Base-by-base conservation (phyloP, 1,284 basidiomycete genomes). In the Cutaneotrichosporon sp. region DNA sequence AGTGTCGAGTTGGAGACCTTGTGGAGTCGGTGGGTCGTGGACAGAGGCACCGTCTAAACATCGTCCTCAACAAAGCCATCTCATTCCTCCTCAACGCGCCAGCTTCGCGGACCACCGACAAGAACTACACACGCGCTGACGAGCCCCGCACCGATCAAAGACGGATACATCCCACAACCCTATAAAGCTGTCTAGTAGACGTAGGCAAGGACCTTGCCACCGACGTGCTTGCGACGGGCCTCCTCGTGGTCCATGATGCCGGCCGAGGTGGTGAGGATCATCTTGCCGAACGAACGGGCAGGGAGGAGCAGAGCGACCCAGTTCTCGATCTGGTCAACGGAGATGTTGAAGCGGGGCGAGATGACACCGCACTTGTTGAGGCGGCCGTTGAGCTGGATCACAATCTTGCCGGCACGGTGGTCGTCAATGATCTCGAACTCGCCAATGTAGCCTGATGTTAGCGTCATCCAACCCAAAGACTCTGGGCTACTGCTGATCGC, bases 381-480 rank as follows among this genome's bases (percentile, higher is more conserved):
- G 68, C 94, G 91, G 65, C 97, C 97, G 81, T 97, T 98, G 69
- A 99, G 89, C 84, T 99, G 94, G 73, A 99, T 88, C 75, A 99
- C 95, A 73, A 99, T 92, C 85, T 99, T 99, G 80, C 94, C 94
- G 18, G 93, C 90, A 70, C 97, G 94, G 84, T 99, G 97, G 85
- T 99, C 97, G 80, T 99, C 97, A 80, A 99, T 90, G 83, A 97
- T 91, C 84, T 98, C 96, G 80, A 99, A 99, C 85, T 99, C 96
- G 77, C 94, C 94, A 71, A 98, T 97, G 87, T 98, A 98, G 69
- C 94, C 95, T 97, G 73, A 8, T 7, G 10, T 34, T 22, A 60
- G 58, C 49, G 38, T 22, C 49, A 42, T 38, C 52, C 53, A 36
- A 56, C 38, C 18, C 13, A 36, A 53, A 40, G 13, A 9, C 31